Base-by-base conservation (phyloP, 2,329 filamentous ascomycete genomes). In the Drechslera avenae region DNA sequence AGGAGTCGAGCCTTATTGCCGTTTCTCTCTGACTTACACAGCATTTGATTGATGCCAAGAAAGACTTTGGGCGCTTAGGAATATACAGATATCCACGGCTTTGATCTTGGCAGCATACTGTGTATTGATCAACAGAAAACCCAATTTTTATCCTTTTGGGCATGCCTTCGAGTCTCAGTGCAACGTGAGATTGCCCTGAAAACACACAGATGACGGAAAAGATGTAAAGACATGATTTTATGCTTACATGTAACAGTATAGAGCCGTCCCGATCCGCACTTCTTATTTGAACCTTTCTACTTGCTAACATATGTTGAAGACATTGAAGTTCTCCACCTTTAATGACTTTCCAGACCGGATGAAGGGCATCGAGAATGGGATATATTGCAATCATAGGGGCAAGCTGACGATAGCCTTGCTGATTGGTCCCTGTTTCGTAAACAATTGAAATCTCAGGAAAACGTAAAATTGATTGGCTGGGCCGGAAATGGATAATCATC, bases 231-330 rank as follows among this genome's bases (percentile, higher is more conserved):
- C 21, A 23, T 4, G 21, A 16, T 3, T 17, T 26, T 2, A 31
- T 44, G 18, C 31, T 9, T 44, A 44, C 32, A 44, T 44, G 32
- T 35, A 44, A 30, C 3, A 44, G n/a, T 3, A 31, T 44, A 2
- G 4, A 1, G 14, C 32, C 32, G 6, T 17, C 2, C 7, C 2
- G 13, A 3, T 28, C 2, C 10, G n/a, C 18, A 18, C 41, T 35
- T 16, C 19, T 32, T 8, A 36, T 14, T 17, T 35, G 19, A 5
- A 44, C 19, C 16, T 36, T 8, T n/a, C 32, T 14, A n/a, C 14
- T 19, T 30, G 3, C 18, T 8, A 44, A 9, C 41, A 44, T 44
- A 3, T 10, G 10, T 6, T 35, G 32, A 16, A 44, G 41, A 5
- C 7, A 10, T 23, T 5, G n/a, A 17, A 44, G 31, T 17, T 36